Conservation (phyloP, 2,329 filamentous ascomycete genomes). For the Fusarium ambrosium region DNA sequence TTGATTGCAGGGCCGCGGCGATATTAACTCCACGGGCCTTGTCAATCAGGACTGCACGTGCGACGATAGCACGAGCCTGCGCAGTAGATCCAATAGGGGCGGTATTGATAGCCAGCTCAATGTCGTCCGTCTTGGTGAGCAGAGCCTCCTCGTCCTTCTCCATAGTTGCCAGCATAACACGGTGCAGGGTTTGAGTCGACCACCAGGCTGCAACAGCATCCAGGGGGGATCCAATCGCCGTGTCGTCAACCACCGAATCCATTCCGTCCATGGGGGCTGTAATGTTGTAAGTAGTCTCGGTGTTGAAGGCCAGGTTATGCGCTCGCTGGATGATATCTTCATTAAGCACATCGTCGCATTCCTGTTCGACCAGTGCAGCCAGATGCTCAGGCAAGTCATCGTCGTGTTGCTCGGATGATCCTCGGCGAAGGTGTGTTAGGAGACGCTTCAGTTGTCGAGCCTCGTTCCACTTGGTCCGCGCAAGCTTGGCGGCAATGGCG, state of each 20-base stretch:
- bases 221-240: conserved; percentile 85
- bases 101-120: conserved; percentile 77
- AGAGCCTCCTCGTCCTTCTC: conserved; percentile 59
- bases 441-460: conserved; percentile 75
- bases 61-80: conserved; percentile 70
- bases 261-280: conserved; percentile 77
- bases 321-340: conserved; percentile 85
- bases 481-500: conserved; percentile 78
- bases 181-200: conserved; percentile 80
- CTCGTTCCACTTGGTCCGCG: conserved; percentile 83
- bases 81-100: conserved; percentile 85
- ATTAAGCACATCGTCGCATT: conserved; percentile 86
- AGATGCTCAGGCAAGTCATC: conserved; percentile 81
- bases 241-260: conserved; percentile 87
- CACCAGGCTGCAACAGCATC: conserved; percentile 95
- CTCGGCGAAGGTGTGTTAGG: conserved; percentile 57
- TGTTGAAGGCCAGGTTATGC: conserved; percentile 91
- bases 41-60: conserved; percentile 68
- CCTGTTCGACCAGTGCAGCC: conserved; percentile 79
- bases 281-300: conserved; percentile 77
- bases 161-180: conserved; percentile 75
- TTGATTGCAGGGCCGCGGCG: conserved; percentile 66
- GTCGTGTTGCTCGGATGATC: conserved; percentile 62
- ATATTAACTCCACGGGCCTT: conserved; percentile 69
- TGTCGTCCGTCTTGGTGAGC: conserved; percentile 54